Conservation (phyloP, 768 basidiomycete genomes). For the Boletus rubescentipes region DNA sequence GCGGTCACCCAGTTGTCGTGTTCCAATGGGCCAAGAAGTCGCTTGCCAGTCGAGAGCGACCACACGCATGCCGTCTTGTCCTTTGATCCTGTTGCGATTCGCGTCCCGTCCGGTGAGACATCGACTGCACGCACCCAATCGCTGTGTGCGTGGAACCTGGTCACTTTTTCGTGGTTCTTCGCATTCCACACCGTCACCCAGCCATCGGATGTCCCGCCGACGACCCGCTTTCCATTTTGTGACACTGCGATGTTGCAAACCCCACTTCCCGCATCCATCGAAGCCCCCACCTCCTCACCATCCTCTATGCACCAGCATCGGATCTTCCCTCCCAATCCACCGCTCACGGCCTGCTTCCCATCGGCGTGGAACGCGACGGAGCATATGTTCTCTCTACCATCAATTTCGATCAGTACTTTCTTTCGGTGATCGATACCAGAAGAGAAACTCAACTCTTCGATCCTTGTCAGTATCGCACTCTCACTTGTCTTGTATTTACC, state of each 20-base stretch:
- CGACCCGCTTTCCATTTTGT: neutral
- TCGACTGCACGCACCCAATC: neutral
- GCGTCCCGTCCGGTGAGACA: constrained; percentile 1
- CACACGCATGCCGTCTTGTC: neutral
- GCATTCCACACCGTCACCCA: constrained; percentile 1
- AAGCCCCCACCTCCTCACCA: neutral
- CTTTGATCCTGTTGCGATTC: neutral
- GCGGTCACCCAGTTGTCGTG: neutral
- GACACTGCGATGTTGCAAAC: neutral
- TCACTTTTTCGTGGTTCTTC: neutral
- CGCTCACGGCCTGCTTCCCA: neutral
- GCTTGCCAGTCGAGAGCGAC: neutral
- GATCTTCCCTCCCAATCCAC: neutral
- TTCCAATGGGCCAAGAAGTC: neutral
- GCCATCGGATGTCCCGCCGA: neutral
- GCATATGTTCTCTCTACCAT: neutral
- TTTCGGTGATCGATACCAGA: neutral
- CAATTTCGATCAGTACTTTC: neutral
- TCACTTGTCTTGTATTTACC: too few species aligned
- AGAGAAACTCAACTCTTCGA: neutral
- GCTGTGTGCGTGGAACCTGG: neutral
- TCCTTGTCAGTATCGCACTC: too few species aligned
- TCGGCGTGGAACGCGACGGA: neutral
- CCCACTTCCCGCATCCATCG: neutral
- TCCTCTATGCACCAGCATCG: neutral